Evolutionary conservation across 2,329 filamentous ascomycete species (phyloP).

Genomic region (Trichoderma sp.): DNA sequence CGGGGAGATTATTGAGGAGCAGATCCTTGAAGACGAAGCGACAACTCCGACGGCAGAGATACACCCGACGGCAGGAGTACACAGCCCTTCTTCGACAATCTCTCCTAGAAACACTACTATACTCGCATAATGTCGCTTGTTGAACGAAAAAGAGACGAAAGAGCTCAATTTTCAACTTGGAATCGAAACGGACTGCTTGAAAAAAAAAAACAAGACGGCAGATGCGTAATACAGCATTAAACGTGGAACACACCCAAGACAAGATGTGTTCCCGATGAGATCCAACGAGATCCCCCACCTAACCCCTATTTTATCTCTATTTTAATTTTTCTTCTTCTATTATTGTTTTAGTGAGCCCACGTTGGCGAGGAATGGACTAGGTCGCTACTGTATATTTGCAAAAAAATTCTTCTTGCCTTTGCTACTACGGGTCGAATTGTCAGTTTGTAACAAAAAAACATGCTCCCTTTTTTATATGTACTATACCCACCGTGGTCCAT

Average conservation of each 20-base stretch:
- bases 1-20: constrained; percentile 49
- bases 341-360: neutral
- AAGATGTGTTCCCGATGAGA: neutral
- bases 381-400: constrained; percentile 12
- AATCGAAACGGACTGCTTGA: neutral
- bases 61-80: neutral
- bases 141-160: neutral
- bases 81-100: constrained; percentile 10
- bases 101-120: neutral
- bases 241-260: neutral
- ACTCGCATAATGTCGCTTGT: neutral
- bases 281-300: neutral
- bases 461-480: constrained; percentile 1
- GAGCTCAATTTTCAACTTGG: neutral
- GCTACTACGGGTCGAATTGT: neutral
- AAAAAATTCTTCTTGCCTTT: neutral
- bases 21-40: constrained; percentile 48
- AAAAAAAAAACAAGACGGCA: neutral
- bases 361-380: neutral
- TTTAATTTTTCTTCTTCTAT: neutral
- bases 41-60: constrained; percentile 23
- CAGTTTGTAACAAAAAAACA: constrained; percentile 8
- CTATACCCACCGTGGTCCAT: constrained; percentile 21
- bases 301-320: neutral
- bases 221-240: constrained; percentile 7